Percentiles rank a stretch among this genome's conserved stretches.
phyloP scores from a whole-genome alignment of 495 filamentous ascomycete genomes.

The Aspergillus steynii region DNA sequence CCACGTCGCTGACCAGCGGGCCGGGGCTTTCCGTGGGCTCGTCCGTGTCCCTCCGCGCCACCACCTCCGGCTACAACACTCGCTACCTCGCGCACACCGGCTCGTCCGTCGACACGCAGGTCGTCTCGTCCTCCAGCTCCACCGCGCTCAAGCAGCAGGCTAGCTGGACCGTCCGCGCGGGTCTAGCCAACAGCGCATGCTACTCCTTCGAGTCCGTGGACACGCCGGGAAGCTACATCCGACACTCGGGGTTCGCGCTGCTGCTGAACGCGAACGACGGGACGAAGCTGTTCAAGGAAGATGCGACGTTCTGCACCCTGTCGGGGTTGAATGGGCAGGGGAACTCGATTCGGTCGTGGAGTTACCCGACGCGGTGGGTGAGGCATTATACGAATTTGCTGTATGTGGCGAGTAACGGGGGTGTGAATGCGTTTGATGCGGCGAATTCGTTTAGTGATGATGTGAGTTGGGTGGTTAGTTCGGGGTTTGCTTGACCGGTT shows the following conservation, averaged over 20 bases:
- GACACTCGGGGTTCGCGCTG: slow-evolving; percentile 51
- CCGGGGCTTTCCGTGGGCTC: slow-evolving; percentile 47
- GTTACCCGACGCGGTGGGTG: slow-evolving; percentile 56
- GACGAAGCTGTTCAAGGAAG: slow-evolving; percentile 52
- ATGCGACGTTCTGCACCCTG: slow-evolving; percentile 57
- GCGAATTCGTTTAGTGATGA: slow-evolving; percentile 49
- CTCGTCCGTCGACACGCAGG: slow-evolving; percentile 49
- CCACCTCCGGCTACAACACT: slow-evolving; percentile 49
- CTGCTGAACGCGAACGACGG: slow-evolving; percentile 48
- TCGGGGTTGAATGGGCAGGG: slow-evolving; percentile 47
- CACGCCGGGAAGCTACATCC: slow-evolving; percentile 55
- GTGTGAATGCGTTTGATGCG: slow-evolving; percentile 50
- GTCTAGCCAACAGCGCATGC: slow-evolving; percentile 53
- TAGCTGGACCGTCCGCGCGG: slow-evolving; percentile 54
- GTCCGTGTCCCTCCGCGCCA: slow-evolving; percentile 50
- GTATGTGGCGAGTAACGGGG: slow-evolving; percentile 54
- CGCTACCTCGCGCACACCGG: slow-evolving; percentile 53
- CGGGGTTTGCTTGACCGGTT: slow-evolving; percentile 40
- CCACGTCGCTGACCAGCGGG: slow-evolving; percentile 47
- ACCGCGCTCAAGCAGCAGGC: slow-evolving; percentile 48
- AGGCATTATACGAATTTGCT: slow-evolving; percentile 49
- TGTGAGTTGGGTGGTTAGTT: slow-evolving; percentile 47
- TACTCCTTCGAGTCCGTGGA: slow-evolving; percentile 58
- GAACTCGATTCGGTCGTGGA: slow-evolving; percentile 53
- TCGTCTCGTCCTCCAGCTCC: slow-evolving; percentile 51